A percentile compares a stretch with the other conserved stretches of the same genome.
Conservation (phyloP, 495 filamentous ascomycete species). For the Podospora tetraspora region DNA sequence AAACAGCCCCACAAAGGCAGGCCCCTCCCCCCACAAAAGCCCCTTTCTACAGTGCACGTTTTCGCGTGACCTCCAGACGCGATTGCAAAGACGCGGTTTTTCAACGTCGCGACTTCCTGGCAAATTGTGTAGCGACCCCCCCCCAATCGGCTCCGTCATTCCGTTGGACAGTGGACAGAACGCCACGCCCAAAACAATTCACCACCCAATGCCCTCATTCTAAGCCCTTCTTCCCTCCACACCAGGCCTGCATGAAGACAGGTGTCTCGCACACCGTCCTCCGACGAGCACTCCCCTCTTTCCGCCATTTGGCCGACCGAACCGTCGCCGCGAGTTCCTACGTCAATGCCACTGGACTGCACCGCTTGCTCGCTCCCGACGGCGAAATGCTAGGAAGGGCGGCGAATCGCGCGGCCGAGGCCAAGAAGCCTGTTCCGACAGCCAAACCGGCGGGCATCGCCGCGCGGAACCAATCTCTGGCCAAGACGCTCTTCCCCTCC, state of each 20-base stretch:
- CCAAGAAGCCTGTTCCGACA: slow-evolving; percentile 10
- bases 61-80: slow-evolving; percentile 1
- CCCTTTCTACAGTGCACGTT: background rate
- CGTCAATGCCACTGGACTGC: slow-evolving; percentile 13
- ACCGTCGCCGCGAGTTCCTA: slow-evolving; percentile 4
- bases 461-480: slow-evolving; percentile 26
- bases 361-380: background rate
- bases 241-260: slow-evolving; percentile 27
- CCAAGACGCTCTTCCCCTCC: slow-evolving; percentile 45
- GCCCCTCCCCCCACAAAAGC: background rate
- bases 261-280: slow-evolving; percentile 23
- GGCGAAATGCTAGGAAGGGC: slow-evolving; percentile 24
- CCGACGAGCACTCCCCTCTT: slow-evolving; percentile 21
- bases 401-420: slow-evolving; percentile 10
- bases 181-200: background rate
- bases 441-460: background rate
- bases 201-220: background rate
- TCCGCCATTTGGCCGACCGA: slow-evolving; percentile 8
- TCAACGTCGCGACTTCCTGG: slow-evolving; percentile 8
- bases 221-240: background rate
- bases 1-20: background rate
- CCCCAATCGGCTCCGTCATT: background rate
- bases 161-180: background rate
- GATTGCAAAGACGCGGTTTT: slow-evolving; percentile 13
- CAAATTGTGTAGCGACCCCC: background rate